Evolutionary conservation across 176 grass and related monocot species (phyloP).

Genomic region (Phoenix roebelenii): DNA sequence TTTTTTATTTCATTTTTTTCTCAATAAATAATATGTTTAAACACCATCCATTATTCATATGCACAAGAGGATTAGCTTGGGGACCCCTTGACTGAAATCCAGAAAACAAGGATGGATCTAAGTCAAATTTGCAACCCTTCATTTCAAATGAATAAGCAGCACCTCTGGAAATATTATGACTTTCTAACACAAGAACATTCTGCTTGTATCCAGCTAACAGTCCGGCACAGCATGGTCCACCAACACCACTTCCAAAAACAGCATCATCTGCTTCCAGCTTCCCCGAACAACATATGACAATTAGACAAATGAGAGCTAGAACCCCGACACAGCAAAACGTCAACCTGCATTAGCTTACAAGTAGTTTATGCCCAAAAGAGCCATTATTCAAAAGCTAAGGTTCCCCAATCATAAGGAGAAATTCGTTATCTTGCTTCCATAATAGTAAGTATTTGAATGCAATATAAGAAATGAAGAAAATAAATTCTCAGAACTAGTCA

Average conservation of each 20-base stretch:
- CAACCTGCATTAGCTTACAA: too few species aligned
- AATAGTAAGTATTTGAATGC: too few species aligned
- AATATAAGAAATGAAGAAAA: too few species aligned
- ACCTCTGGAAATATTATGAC: constrained; percentile 71
- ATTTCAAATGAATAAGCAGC: constrained; percentile 84
- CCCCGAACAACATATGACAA: constrained; percentile 16
- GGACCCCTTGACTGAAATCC: constrained; percentile 72
- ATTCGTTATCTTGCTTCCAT: too few species aligned
- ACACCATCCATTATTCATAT: constrained; percentile 23
- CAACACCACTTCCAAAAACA: constrained; percentile 80
- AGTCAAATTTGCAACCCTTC: constrained; percentile 89
- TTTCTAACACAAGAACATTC: constrained; percentile 78
- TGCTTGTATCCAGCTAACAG: constrained; percentile 68
- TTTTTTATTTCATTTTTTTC: too few species aligned
- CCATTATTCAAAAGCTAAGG: too few species aligned
- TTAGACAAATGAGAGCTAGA: neutral
- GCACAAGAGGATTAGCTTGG: constrained; percentile 84
- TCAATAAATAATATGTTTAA: constrained; percentile 1
- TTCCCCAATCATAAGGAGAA: too few species aligned
- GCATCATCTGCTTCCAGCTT: constrained; percentile 67
- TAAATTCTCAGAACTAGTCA: too few species aligned
- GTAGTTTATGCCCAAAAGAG: too few species aligned
- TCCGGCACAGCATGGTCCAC: constrained; percentile 66
- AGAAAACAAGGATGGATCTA: constrained; percentile 82
- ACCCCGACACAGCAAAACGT: too few species aligned